Evolutionary conservation across 1,284 basidiomycete species (phyloP).

Genomic region (Cryptococcus sp.): DNA sequence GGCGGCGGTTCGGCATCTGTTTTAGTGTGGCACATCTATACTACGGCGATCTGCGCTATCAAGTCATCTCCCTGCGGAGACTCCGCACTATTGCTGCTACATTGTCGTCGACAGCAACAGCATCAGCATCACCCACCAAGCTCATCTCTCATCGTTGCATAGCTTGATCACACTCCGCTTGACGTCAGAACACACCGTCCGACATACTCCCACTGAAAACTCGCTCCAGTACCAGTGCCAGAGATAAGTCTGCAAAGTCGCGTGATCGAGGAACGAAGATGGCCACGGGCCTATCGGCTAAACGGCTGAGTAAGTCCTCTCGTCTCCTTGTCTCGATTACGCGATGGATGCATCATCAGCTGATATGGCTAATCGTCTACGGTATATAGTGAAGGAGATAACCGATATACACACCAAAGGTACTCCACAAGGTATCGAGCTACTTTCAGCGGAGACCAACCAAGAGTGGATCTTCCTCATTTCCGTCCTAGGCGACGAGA

Average conservation of each 20-base stretch:
- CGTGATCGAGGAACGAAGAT: slow-evolving; percentile 7
- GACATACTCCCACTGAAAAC: too few species aligned
- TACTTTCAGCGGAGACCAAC: slow-evolving; percentile 38
- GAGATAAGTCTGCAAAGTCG: neutral
- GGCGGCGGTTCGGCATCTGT: too few species aligned
- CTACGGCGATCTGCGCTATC: too few species aligned
- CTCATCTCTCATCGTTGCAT: too few species aligned
- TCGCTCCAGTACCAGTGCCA: too few species aligned
- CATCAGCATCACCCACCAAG: too few species aligned
- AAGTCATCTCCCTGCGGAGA: too few species aligned
- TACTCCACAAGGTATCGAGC: slow-evolving; percentile 43
- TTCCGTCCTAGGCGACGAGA: slow-evolving; percentile 48
- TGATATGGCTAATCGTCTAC: neutral
- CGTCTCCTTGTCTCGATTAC: neutral
- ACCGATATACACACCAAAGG: slow-evolving; percentile 46
- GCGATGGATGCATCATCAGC: neutral
- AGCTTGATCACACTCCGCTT: too few species aligned
- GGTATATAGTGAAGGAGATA: slow-evolving; percentile 48
- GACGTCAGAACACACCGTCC: too few species aligned
- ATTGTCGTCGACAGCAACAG: too few species aligned
- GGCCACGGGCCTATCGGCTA: slow-evolving; percentile 24
- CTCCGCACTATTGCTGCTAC: too few species aligned
- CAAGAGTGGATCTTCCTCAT: slow-evolving; percentile 46
- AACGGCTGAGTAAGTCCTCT: slow-evolving; percentile 32
- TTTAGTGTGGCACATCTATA: too few species aligned